Evolutionary conservation across 352 stramenopile species (phyloP), one percentile per base, ranked within the genome.

Genomic region (Globisporangium middletonii): DNA sequence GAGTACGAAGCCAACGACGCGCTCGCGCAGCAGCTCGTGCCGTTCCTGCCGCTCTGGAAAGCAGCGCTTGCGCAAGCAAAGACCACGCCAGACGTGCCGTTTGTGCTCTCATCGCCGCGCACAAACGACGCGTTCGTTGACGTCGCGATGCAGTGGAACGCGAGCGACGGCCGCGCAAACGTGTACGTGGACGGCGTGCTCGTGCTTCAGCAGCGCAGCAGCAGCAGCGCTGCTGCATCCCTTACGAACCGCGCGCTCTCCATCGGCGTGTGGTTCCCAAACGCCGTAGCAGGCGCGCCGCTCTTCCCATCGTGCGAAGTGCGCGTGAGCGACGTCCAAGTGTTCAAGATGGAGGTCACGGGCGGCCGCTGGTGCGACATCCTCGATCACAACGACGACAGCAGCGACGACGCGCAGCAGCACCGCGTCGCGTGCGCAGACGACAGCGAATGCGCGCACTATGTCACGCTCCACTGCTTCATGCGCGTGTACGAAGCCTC

Each of bases 261-360:
- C 0, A 62, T 88, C 7, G 77, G 79, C 28, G 73, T 88, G 3
- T 90, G 77, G 77, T 85, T 90, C 52, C 80, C 80, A 1, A 88
- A 90, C 46, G 75, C 77, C 8, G 66, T 77, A 8, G 77, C 80
- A 8, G 80, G 80, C 0, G 64, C 83, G 27, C 80, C 80, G 2
- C 57, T 75, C 8, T 90, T 90, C 46, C 58, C 60, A 1, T 73
- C 72, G 0, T 90, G 80, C 38, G 49, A 65, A 6, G 75, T 80
- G 1, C 62, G 76, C 1, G 64, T 90, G 0, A 76, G 82, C 44
- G 37, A 75, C 41, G 76, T 88, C 0, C 64, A 75, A 26, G 58
- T 90, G 0, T 83, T 88, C 30, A 71, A 84, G n/a, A 53, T 76
- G 2, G 65, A 87, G 37, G 67, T 86, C 37, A 70, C 80, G 1